Evolutionary conservation across 768 basidiomycete genomes (phyloP).

Genomic region (Russula dissimulans): DNA sequence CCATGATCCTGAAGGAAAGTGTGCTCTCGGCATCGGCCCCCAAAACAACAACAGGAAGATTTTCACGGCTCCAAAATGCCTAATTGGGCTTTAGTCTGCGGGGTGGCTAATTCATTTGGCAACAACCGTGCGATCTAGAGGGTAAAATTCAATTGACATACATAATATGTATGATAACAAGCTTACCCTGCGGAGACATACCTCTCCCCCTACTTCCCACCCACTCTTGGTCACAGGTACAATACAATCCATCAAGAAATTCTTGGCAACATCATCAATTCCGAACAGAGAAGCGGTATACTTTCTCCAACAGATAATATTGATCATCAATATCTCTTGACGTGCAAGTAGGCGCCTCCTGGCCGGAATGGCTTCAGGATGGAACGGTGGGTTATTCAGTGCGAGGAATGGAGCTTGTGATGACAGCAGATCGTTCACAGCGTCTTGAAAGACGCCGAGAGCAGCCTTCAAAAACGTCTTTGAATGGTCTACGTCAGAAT

Average conservation of each 20-base stretch:
- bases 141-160: conserved; percentile 1
- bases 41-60: background rate
- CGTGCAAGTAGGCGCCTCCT: conserved; percentile 60
- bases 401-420: conserved; percentile 43
- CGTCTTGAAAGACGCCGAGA: conserved; percentile 41
- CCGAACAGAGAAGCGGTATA: conserved; percentile 54
- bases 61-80: conserved; percentile 7
- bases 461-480: conserved; percentile 54
- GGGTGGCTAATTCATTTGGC: conserved; percentile 21
- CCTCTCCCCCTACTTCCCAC: conserved; percentile 85
- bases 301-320: conserved; percentile 69
- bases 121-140: conserved; percentile 11
- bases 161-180: background rate
- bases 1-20: conserved; percentile 25
- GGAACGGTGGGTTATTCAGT: conserved; percentile 43
- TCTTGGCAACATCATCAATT: conserved; percentile 43
- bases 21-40: conserved; percentile 25
- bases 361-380: conserved; percentile 67
- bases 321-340: conserved; percentile 61
- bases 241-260: conserved; percentile 51
- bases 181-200: conserved; percentile 49
- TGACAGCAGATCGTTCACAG: conserved; percentile 41
- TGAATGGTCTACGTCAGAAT: background rate
- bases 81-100: background rate
- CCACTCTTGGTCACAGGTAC: conserved; percentile 60